Conservation (phyloP, 2,329 filamentous ascomycete genomes). For the Clonostachys rosea region DNA sequence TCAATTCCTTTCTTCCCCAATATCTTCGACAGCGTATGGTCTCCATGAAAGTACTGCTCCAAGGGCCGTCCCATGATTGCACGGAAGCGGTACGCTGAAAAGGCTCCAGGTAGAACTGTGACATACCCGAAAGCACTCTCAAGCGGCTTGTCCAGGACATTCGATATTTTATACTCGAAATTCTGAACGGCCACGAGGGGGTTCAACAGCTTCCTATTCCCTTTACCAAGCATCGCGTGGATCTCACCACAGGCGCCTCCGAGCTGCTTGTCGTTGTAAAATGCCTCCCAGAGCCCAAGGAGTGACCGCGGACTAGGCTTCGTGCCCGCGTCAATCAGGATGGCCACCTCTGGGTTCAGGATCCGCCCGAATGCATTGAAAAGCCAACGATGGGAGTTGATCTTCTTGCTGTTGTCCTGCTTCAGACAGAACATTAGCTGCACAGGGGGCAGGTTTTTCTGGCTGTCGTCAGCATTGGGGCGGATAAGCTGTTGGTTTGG, state of each 20-base stretch:
- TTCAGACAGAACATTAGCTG: constrained; percentile 98
- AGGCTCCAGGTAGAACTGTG: constrained; percentile 88
- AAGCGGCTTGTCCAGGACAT: constrained; percentile 90
- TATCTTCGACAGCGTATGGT: constrained; percentile 86
- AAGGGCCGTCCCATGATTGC: constrained; percentile 91
- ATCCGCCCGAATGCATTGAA: constrained; percentile 93
- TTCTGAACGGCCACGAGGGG: constrained; percentile 91
- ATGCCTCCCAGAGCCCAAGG: constrained; percentile 87
- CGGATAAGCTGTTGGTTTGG: constrained; percentile 87
- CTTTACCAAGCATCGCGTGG: constrained; percentile 85
- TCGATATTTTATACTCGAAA: constrained; percentile 97
- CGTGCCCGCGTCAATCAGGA: constrained; percentile 87
- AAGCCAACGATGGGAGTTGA: constrained; percentile 94
- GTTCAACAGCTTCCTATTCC: constrained; percentile 81
- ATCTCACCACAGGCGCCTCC: constrained; percentile 59
- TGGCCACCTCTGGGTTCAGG: constrained; percentile 86
- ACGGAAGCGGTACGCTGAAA: constrained; percentile 90
- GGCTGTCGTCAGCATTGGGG: constrained; percentile 50
- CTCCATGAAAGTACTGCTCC: constrained; percentile 96
- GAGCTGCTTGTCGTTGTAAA: constrained; percentile 41
- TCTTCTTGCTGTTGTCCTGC: constrained; percentile 96
- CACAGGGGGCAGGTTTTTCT: constrained; percentile 72
- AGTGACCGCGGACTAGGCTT: constrained; percentile 85
- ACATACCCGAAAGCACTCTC: constrained; percentile 93
- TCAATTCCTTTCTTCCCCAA: constrained; percentile 95